Evolutionary conservation across 1,284 basidiomycete species (phyloP).

Genomic region (Pisolithus thermaeus): DNA sequence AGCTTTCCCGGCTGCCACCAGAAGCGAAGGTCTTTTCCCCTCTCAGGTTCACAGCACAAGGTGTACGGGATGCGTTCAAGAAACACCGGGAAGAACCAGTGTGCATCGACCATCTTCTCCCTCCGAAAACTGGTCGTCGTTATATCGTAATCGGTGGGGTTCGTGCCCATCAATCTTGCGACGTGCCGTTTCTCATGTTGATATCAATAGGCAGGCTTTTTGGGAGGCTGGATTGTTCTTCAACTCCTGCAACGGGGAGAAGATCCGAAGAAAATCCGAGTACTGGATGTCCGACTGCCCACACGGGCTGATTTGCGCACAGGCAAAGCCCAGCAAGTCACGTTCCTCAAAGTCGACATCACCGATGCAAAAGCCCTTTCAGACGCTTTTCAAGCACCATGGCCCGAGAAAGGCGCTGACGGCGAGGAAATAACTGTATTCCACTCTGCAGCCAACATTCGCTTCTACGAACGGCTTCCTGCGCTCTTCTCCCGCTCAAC

Average conservation of each 20-base stretch:
- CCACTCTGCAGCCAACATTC: conserved; percentile 69
- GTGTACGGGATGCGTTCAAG: conserved; percentile 33
- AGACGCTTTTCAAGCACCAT: conserved; percentile 58
- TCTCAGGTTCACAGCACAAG: conserved; percentile 37
- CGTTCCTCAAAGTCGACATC: conserved; percentile 56
- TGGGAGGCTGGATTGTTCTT: conserved; percentile 70
- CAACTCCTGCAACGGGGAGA: conserved; percentile 65
- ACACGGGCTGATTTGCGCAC: conserved; percentile 46
- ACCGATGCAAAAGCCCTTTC: conserved; percentile 46
- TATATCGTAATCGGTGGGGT: conserved; percentile 56
- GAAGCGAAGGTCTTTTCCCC: conserved; percentile 42
- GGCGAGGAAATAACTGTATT: conserved; percentile 50
- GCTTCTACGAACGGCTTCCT: conserved; percentile 61
- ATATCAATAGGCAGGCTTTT: conserved; percentile 51
- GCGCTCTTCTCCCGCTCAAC: conserved; percentile 47
- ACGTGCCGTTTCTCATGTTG: conserved; percentile 1
- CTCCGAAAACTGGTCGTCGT: conserved; percentile 47
- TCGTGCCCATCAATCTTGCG: conserved; percentile 14
- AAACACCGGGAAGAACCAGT: conserved; percentile 31
- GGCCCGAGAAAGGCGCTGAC: conserved; percentile 36
- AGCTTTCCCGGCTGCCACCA: conserved; percentile 40
- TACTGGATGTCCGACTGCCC: conserved; percentile 59
- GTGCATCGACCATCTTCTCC: conserved; percentile 29
- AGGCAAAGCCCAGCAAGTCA: conserved; percentile 43
- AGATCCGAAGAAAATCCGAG: conserved; percentile 55